phyloP scores from a whole-genome alignment of 345 rosid species.

The Hibiscus mutabilis region DNA sequence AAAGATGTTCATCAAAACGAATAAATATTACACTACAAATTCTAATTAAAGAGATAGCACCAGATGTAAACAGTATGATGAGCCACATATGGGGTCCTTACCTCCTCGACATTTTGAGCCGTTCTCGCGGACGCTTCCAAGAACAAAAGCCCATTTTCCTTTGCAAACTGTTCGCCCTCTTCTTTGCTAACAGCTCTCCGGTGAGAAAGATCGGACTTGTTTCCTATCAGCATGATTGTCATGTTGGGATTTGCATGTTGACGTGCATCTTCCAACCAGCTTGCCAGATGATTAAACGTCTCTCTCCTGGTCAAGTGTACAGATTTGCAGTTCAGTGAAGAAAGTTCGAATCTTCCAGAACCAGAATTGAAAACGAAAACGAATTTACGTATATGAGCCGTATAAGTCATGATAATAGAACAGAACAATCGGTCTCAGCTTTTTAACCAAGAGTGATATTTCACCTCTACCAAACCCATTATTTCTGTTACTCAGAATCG shows the following conservation, averaged over 20 bases:
- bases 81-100: constrained; percentile 14
- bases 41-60: background rate
- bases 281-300: constrained; percentile 93
- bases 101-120: constrained; percentile 98
- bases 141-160: constrained; percentile 83
- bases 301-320: constrained; percentile 60
- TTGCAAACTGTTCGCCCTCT: constrained; percentile 98
- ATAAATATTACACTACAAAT: background rate
- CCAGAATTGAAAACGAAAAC: background rate
- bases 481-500: too few relatives aligned
- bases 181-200: constrained; percentile 93
- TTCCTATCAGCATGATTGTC: constrained; percentile 89
- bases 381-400: background rate
- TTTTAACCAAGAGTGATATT: background rate
- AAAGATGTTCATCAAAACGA: background rate
- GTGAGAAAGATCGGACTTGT: constrained; percentile 87
- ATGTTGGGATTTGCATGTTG: constrained; percentile 98
- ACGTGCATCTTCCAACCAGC: constrained; percentile 98
- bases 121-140: constrained; percentile 99
- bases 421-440: background rate
- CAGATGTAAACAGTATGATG: background rate
- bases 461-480: background rate
- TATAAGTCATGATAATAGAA: background rate
- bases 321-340: constrained; percentile 13
- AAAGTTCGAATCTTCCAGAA: background rate